A percentile compares a stretch with the other conserved stretches of the same genome.
Conservation (phyloP, 306 rosid genomes). For the Trifolium dubium region DNA sequence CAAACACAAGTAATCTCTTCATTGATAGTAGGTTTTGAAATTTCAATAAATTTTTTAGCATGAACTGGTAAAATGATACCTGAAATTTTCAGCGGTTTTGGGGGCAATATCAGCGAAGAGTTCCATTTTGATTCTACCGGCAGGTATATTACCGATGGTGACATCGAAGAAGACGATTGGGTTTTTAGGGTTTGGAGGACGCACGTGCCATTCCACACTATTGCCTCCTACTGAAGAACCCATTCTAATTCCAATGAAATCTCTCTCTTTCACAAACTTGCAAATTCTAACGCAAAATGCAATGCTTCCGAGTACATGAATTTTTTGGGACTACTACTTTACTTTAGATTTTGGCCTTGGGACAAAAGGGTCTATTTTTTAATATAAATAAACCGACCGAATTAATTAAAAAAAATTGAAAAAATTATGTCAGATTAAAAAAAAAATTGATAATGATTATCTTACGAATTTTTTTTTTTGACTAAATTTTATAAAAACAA, state of each 20-base stretch:
- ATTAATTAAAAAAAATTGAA: no score
- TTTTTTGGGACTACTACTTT: no score
- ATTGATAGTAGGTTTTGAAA: neutral
- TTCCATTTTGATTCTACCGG: slow-evolving; percentile 99
- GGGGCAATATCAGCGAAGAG: slow-evolving; percentile 96
- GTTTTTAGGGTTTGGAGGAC: slow-evolving; percentile 97
- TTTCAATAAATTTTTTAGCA: neutral
- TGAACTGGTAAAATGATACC: slow-evolving; percentile 41
- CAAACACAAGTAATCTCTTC: neutral
- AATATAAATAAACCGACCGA: no score
- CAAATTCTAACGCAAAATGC: no score
- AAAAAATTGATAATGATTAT: no score
- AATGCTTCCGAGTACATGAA: no score
- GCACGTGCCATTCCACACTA: slow-evolving; percentile 92
- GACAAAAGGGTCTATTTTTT: no score
- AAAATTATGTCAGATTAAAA: no score
- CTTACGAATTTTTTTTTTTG: no score
- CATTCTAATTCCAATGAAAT: slow-evolving; percentile 31
- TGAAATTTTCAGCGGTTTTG: slow-evolving; percentile 90
- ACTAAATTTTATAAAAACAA: no score
- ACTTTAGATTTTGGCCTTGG: no score
- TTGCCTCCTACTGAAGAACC: slow-evolving; percentile 51
- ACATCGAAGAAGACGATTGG: slow-evolving; percentile 96
- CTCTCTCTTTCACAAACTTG: no score
- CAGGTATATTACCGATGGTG: slow-evolving; percentile 95